Evolutionary conservation across 164 flowering plant genomes (phyloP).

Genomic region (Vitis rupestris): DNA sequence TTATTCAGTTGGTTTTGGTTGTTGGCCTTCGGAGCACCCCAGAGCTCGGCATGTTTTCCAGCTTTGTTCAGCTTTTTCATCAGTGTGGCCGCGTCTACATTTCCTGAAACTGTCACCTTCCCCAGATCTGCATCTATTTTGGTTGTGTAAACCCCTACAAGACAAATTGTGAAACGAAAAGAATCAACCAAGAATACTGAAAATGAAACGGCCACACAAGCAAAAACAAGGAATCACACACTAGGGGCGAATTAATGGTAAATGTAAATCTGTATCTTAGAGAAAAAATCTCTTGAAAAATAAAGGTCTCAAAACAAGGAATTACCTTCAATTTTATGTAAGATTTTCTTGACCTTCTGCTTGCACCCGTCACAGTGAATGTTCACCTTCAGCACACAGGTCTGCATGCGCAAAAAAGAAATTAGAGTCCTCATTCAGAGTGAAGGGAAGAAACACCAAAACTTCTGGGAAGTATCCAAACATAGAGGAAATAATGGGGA

Average conservation of each 20-base stretch:
- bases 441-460: conserved; percentile 2
- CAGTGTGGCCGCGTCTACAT: conserved; percentile 63
- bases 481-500: not conserved
- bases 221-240: conserved; percentile 1
- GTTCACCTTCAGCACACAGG: conserved; percentile 81
- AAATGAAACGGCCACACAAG: not conserved
- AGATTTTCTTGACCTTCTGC: conserved; percentile 82
- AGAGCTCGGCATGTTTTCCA: conserved; percentile 84
- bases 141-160: conserved; percentile 70
- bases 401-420: conserved; percentile 48
- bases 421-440: not conserved
- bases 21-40: conserved; percentile 63
- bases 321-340: conserved; percentile 85
- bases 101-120: conserved; percentile 91
- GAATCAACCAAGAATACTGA: not conserved
- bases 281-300: not conserved
- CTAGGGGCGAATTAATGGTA: not conserved
- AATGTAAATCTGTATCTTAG: not conserved
- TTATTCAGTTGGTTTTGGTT: conserved; percentile 50
- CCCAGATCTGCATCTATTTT: conserved; percentile 81
- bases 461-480: not conserved
- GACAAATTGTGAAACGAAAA: not conserved
- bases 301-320: not conserved
- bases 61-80: conserved; percentile 79
- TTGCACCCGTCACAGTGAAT: conserved; percentile 90